These are phyloP conservation scores for Yamadazyma endophytica DNA, from an alignment of 805 yeast species.

Conservation along the genomic window DNA sequence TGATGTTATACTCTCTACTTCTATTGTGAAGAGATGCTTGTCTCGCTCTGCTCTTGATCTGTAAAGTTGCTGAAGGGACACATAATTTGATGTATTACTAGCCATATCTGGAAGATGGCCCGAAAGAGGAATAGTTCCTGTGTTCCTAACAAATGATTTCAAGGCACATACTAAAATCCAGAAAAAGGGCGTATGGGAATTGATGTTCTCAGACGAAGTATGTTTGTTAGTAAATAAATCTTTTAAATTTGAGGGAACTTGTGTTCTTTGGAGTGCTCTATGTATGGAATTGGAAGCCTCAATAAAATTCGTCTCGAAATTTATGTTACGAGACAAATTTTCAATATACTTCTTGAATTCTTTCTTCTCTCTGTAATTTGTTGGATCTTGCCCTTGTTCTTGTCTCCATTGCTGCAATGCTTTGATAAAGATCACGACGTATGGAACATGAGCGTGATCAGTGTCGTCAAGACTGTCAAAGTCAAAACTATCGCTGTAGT, in stretches of 20 bases:
- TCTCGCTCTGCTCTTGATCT: conserved; percentile 52
- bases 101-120: conserved; percentile 89
- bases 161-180: conserved; percentile 64
- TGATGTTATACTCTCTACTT: conserved; percentile 22
- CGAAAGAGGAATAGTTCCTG: conserved; percentile 56
- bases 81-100: conserved; percentile 61
- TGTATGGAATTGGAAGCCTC: conserved; percentile 35
- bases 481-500: conserved; percentile 48
- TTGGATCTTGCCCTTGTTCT: conserved; percentile 29
- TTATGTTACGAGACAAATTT: conserved; percentile 40
- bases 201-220: conserved; percentile 11
- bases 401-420: conserved; percentile 43
- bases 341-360: conserved; percentile 35
- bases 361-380: conserved; percentile 36
- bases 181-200: conserved; percentile 33
- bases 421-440: conserved; percentile 55
- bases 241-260: conserved; percentile 24
- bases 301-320: conserved; percentile 45
- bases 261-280: conserved; percentile 34
- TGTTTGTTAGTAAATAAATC: conserved; percentile 20
- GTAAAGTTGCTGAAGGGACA: conserved; percentile 56
- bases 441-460: conserved; percentile 65
- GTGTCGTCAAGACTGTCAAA: conserved; percentile 41
- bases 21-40: conserved; percentile 29
- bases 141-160: conserved; percentile 40